Percentiles rank a stretch among this genome's conserved stretches.
phyloP scores from a whole-genome alignment of 495 filamentous ascomycete species.

The Podospora pseudocomata region DNA sequence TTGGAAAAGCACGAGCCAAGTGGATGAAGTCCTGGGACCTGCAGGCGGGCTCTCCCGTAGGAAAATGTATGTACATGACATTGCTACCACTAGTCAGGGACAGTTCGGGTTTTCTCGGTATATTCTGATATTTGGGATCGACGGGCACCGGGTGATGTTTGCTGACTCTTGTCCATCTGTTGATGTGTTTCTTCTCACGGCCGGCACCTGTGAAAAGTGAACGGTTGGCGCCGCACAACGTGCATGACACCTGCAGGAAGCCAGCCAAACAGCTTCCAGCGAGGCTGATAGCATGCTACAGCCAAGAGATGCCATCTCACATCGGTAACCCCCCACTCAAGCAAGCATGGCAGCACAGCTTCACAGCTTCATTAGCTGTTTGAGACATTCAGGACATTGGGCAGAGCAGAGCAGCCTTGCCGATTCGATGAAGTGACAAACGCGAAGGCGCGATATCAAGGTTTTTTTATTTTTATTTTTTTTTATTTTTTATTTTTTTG shows the following conservation, averaged over 20 bases:
- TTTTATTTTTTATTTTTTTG: too few relatives aligned
- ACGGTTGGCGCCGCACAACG: neutral
- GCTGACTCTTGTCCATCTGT: neutral
- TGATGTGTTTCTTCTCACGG: neutral
- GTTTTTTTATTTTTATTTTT: too few relatives aligned
- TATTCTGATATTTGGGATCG: neutral
- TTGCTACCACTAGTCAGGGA: neutral
- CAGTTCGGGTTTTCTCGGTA: neutral
- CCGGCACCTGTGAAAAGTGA: neutral
- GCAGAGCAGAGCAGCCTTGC: neutral
- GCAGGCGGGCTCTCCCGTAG: neutral
- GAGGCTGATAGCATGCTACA: neutral
- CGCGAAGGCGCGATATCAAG: neutral
- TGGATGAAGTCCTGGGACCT: neutral
- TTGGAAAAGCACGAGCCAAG: constrained; percentile 2
- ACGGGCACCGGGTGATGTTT: neutral
- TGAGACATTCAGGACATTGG: too few relatives aligned
- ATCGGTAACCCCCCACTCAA: neutral
- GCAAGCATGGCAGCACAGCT: neutral
- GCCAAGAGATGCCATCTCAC: neutral
- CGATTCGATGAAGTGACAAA: neutral
- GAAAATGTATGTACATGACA: neutral
- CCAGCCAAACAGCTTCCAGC: neutral
- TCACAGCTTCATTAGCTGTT: neutral
- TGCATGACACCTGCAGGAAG: neutral